These are phyloP conservation scores for Choanephora cucurbitarum DNA, from an alignment of 371 early-diverging fungal genomes.

Conservation along the genomic window DNA sequence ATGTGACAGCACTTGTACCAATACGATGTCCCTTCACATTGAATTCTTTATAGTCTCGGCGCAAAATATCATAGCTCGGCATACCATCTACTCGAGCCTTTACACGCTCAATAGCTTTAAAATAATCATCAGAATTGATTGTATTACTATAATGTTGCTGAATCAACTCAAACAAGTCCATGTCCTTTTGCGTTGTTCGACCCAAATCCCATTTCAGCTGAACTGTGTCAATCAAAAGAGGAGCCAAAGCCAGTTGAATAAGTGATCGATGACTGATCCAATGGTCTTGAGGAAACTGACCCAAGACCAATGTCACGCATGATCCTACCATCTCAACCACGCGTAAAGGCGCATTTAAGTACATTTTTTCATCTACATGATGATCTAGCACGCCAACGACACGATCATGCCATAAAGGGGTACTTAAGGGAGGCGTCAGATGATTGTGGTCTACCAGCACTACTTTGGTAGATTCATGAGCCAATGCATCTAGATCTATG, in stretches of 20 bases:
- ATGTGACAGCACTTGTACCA: slow-evolving; percentile 69
- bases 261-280: slow-evolving; percentile 12
- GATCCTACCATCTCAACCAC: slow-evolving; percentile 65
- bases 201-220: slow-evolving; percentile 56
- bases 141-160: slow-evolving; percentile 19
- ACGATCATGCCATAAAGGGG: slow-evolving; percentile 16
- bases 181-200: slow-evolving; percentile 59
- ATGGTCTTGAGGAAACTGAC: slow-evolving; percentile 28
- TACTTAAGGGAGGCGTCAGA: slow-evolving; percentile 47
- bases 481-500: slow-evolving; percentile 7
- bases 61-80: slow-evolving; percentile 56
- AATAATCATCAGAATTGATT: slow-evolving; percentile 26
- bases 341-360: slow-evolving; percentile 41
- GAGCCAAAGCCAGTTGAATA: slow-evolving; percentile 53
- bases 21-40: slow-evolving; percentile 41
- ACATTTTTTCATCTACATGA: slow-evolving; percentile 65
- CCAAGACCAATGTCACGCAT: slow-evolving; percentile 59
- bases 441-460: slow-evolving; percentile 69
- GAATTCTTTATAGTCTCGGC: slow-evolving; percentile 83
- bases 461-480: slow-evolving; percentile 24
- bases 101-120: slow-evolving; percentile 53
- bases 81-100: slow-evolving; percentile 57
- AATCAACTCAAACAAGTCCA: slow-evolving; percentile 32
- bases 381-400: slow-evolving; percentile 75
- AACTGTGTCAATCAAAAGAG: slow-evolving; percentile 75